Conservation (phyloP, 768 basidiomycete species). For the Rhizopogon vesiculosus region DNA sequence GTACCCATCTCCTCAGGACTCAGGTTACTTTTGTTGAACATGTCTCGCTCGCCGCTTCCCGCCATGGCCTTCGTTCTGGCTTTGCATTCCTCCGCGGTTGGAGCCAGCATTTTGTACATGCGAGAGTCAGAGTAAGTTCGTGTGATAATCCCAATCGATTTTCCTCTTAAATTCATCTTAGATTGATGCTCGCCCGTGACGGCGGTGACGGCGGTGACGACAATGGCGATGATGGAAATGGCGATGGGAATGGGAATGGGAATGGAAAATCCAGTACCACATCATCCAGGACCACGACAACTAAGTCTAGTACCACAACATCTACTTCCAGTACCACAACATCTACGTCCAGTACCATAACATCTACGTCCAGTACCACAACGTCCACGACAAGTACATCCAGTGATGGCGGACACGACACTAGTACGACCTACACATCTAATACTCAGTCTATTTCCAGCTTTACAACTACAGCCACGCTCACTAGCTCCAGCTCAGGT, state of each 20-base stretch:
- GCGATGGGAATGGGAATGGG: too few relatives aligned
- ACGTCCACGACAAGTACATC: neutral
- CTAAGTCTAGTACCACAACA: too few relatives aligned
- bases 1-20: too few relatives aligned
- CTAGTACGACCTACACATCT: neutral
- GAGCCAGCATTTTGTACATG: neutral
- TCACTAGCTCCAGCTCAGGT: neutral
- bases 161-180: neutral
- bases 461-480: neutral
- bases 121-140: slow-evolving; percentile 1
- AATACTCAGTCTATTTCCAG: slow-evolving; percentile 1
- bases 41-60: neutral
- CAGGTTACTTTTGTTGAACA: neutral
- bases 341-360: too few relatives aligned
- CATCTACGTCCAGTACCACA: neutral
- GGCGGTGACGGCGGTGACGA: neutral
- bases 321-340: too few relatives aligned
- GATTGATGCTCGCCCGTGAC: neutral
- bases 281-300: too few relatives aligned
- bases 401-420: neutral
- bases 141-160: neutral
- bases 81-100: neutral
- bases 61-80: slow-evolving; percentile 3
- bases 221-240: neutral
- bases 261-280: too few relatives aligned